phyloP scores from a whole-genome alignment of 305 asterid genomes.

The Stenogyne calaminthoides region DNA sequence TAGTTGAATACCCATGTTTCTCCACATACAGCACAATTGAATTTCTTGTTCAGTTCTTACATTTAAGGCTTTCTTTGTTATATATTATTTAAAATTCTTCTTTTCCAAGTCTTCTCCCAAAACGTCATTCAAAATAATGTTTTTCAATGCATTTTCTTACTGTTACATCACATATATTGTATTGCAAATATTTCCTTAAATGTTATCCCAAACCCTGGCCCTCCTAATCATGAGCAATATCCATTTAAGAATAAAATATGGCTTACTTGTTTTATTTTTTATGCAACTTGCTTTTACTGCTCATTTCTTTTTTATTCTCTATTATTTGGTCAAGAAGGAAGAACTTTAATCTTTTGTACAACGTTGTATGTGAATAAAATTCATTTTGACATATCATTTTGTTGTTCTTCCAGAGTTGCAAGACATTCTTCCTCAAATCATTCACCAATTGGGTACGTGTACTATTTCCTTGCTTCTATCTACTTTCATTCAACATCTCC shows the following conservation, averaged over 20 bases:
- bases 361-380: background rate
- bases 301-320: background rate
- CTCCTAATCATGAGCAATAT: background rate
- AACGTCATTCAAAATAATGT: background rate
- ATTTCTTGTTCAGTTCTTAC: background rate
- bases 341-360: background rate
- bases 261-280: background rate
- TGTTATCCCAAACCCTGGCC: background rate
- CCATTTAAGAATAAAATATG: background rate
- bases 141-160: background rate
- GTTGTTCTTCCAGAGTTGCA: constrained; percentile 62
- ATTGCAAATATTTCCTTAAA: background rate
- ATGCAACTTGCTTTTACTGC: background rate
- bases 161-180: background rate
- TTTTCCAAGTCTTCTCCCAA: background rate
- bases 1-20: background rate
- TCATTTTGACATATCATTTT: constrained; percentile 9
- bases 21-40: background rate
- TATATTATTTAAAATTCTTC: background rate
- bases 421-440: constrained; percentile 87
- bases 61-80: background rate
- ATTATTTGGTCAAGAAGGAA: background rate
- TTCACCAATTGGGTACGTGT: constrained; percentile 79
- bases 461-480: background rate
- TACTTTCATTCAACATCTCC: background rate